Base-by-base conservation (phyloP, 2,329 filamentous ascomycete genomes). In the Diplodia scrobiculata region DNA sequence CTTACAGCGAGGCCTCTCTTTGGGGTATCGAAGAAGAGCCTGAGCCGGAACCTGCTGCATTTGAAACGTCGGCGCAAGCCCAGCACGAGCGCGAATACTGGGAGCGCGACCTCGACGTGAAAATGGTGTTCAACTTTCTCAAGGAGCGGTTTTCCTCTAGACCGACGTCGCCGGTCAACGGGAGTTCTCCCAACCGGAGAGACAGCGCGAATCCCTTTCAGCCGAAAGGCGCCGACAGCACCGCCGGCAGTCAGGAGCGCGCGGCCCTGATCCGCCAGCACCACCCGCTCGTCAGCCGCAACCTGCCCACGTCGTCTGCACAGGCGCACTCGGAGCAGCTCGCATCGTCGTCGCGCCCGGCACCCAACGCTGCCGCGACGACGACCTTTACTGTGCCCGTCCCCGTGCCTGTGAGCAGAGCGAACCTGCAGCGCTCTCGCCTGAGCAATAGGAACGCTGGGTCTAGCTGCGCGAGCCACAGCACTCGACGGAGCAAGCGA, bases 101-200 rank as follows among this genome's bases (percentile, higher is more conserved):
- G 95, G 93, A 98, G 78, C 88, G 89, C 68, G 91, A 97, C 64
- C 84, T 98, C 5, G 93, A 98, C 73, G 86, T 97, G 70, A 91
- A 90, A 74, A 90, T 97, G 76, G 91, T 98, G 38, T 98, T 98
- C 80, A 87, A 89, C 58, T 98, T 78, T 50, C 71, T 78, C 10
- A 71, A 77, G 21, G 73, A 72, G 51, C 76, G 76, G 41, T 78
- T 78, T 67, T 75, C 75, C 1, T 77, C 75, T 2, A 72, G 73
- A 13, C 66, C 68, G 41, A 51, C 63, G 58, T 67, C 67, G 34
- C 73, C 75, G n/a, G 70, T 73, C 10, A 75, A 70, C 54, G 69
- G 69, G 45, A 48, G 7, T 72, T 72, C 38, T 73, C 72, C 1
- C 70, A 68, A 25, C 63, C 27, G 54, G 21, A 63, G 54, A 59